Evolutionary conservation across 345 rosid species (phyloP).

Genomic region (Hirschfeldia incana): DNA sequence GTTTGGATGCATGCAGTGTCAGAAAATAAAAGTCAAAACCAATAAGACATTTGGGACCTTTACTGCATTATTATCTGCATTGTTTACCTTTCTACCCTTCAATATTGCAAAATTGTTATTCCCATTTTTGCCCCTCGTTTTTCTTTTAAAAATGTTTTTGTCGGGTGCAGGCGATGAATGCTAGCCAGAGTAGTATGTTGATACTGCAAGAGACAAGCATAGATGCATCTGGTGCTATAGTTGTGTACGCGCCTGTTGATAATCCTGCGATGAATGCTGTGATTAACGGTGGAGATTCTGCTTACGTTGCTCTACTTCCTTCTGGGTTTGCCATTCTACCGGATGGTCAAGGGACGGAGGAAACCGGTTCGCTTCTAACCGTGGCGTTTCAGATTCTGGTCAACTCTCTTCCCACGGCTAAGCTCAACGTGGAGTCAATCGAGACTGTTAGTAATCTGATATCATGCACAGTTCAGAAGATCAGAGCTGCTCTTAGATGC

Average conservation of each 20-base stretch:
- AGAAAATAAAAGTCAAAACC: conserved; percentile 54
- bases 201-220: conserved; percentile 91
- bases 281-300: conserved; percentile 95
- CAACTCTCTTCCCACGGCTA: conserved; percentile 83
- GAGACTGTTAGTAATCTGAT: conserved; percentile 92
- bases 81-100: background rate
- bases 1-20: conserved; percentile 38
- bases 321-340: conserved; percentile 90
- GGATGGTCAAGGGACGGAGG: conserved; percentile 41
- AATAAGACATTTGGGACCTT: conserved; percentile 46
- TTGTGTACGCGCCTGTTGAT: conserved; percentile 98
- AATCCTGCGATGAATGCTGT: conserved; percentile 93
- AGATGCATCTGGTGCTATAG: conserved; percentile 84
- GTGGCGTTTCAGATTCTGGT: conserved; percentile 94
- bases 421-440: conserved; percentile 90
- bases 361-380: conserved; percentile 82
- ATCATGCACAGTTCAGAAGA: conserved; percentile 92
- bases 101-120: background rate
- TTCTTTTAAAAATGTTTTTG: background rate
- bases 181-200: conserved; percentile 86
- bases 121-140: background rate
- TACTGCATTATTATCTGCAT: conserved; percentile 11
- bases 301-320: conserved; percentile 89
- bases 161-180: conserved; percentile 67
- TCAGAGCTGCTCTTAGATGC: conserved; percentile 79